Base-by-base conservation (phyloP, 169 alveolate genomes). In the Eimeria falciformis region DNA sequence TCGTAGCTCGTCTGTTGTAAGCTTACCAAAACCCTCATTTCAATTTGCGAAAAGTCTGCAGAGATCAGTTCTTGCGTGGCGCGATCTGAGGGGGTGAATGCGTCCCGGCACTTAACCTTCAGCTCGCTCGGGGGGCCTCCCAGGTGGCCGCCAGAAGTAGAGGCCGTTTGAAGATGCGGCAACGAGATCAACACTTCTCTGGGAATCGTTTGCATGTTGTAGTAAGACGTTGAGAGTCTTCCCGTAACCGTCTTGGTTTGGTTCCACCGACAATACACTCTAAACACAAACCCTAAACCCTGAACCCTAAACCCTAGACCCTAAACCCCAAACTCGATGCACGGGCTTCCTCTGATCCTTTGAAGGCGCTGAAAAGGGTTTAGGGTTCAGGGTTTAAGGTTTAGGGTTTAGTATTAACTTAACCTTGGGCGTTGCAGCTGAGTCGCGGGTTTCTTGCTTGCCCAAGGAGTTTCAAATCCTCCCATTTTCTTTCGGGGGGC, bases 221-320 rank as follows among this genome's bases (percentile, higher is more conserved):
- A 96, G 50, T 91, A 90, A 29, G 94, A 94, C 55, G 95, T 90
- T 0, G 97, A 95, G 23, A 95, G 78, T 17, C 97, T 82, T 6
- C 97, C 97, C 2, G 97, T 95, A 45, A 95, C 95, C 2, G 97
- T 93, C 40, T 94, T 94, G 40, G 95, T 87, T 62, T 95, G 97
- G 91, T 94, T 95, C 94, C 94, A 91, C 45, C 91, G 87, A 33
- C 92, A 81, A 47, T 33, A 91, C 23, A 91, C 66, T 40, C 94
- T 83, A 40, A 23, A 11, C 66, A 45, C 45, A n/a, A n/a, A n/a
- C n/a, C 56, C 43, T 23, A 25, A 77, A 12, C 37, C 46, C 21
- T 6, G 43, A 65, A 27, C 56, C 56, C 47, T n/a, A 56, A 53
- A 50, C 50, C 71, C 75, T 43, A 56, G 55, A 69, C 81, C 81